These are phyloP conservation scores for Pythium oligandrum DNA, from an alignment of 352 stramenopile genomes.

Conservation along the genomic window DNA sequence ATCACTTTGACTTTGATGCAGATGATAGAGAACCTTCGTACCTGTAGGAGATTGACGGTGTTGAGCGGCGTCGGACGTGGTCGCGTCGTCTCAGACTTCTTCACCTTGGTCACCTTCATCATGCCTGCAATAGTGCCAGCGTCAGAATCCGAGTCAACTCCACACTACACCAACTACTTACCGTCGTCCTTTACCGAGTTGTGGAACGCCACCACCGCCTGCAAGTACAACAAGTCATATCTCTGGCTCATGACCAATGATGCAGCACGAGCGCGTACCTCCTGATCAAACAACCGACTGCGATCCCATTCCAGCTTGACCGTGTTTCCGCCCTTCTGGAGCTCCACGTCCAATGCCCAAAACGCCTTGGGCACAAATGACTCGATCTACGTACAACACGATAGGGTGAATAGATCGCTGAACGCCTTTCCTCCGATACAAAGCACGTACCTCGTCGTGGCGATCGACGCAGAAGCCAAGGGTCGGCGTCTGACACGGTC, in stretches of 20 bases:
- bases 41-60: slow-evolving; percentile 57
- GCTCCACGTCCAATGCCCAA: slow-evolving; percentile 37
- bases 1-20: neutral
- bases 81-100: slow-evolving; percentile 21
- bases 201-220: slow-evolving; percentile 13
- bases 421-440: no score
- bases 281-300: slow-evolving; percentile 33
- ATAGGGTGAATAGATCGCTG: no score
- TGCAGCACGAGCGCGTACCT: slow-evolving; percentile 13
- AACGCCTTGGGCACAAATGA: slow-evolving; percentile 81
- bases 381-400: slow-evolving; percentile 47
- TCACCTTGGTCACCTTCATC: slow-evolving; percentile 19
- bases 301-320: slow-evolving; percentile 32
- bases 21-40: neutral
- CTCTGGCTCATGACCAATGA: neutral
- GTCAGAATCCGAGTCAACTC: no score
- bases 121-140: neutral
- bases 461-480: slow-evolving; percentile 87
- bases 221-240: slow-evolving; percentile 3
- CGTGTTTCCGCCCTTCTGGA: slow-evolving; percentile 24
- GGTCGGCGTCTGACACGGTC: slow-evolving; percentile 87
- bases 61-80: slow-evolving; percentile 54
- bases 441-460: slow-evolving; percentile 41
- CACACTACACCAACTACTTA: slow-evolving; percentile 2
- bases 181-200: slow-evolving; percentile 55